Evolutionary conservation across 163 green algal species (phyloP).

Genomic region (Scenedesmus sp.): DNA sequence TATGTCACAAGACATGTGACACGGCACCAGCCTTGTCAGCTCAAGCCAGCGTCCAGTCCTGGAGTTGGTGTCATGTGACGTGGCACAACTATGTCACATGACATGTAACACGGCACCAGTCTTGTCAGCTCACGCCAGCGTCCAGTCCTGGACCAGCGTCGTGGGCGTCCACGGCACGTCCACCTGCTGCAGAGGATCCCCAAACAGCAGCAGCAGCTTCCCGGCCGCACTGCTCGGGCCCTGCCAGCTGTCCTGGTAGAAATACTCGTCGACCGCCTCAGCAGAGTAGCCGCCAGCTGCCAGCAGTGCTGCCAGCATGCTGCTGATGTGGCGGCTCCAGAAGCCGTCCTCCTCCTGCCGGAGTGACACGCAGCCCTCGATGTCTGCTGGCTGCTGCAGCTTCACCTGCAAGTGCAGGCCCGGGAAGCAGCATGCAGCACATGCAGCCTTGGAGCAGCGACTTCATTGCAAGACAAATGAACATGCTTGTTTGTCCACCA

Average conservation of each 20-base stretch:
- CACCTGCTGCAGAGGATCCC: conserved; percentile 72
- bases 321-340: conserved; percentile 60
- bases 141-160: conserved; percentile 68
- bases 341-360: conserved; percentile 69
- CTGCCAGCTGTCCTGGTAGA: conserved; percentile 70
- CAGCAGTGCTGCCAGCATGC: conserved; percentile 56
- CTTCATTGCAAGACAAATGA: background rate
- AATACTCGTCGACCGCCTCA: conserved; percentile 57
- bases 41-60: conserved; percentile 60
- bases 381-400: conserved; percentile 68
- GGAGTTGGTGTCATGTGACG: no score
- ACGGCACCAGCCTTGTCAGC: no score
- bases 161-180: conserved; percentile 66
- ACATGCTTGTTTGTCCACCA: no score
- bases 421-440: background rate
- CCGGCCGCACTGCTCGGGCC: conserved; percentile 49
- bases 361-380: conserved; percentile 65
- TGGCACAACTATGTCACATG: no score
- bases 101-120: no score
- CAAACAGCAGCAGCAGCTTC: conserved; percentile 70
- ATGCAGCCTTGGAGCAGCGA: background rate
- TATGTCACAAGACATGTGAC: no score
- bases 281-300: background rate
- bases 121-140: conserved; percentile 1
- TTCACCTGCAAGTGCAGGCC: conserved; percentile 56